Evolutionary conservation across 2,329 filamentous ascomycete genomes (phyloP), one percentile per base, ranked within the genome.

Genomic region (Aureobasidium sp.): DNA sequence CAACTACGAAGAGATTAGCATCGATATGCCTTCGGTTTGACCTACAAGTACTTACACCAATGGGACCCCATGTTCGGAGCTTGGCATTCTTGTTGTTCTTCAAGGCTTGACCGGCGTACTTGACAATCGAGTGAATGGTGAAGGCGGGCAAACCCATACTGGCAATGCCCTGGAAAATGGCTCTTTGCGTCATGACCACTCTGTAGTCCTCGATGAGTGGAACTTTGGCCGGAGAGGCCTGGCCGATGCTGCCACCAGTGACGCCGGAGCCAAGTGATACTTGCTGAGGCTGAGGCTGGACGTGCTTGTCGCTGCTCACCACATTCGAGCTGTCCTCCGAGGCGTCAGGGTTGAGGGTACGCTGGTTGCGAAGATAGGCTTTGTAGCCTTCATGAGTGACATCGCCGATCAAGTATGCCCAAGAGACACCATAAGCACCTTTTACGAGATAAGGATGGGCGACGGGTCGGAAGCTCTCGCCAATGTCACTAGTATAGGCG

Each of bases 301-400:
- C 55, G 11, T 38, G 32, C 59, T 75, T 75, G 62, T 77, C 71
- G 11, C 50, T 52, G 38, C 44, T 53, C n/a, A 30, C 38, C 24
- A 53, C 19, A 19, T 21, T 30, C 7, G 53, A n/a, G n/a, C n/a
- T 17, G 7, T 16, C n/a, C 25, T 39, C 30, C 8, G 51, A 24
- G 48, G 61, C 62, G 24, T 83, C 75, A 0, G 89, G 88, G 61
- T 90, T 80, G 19, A 90, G 70, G 1, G 81, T 76, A 34, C 80
- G 79, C 69, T 93, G 87, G 66, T 98, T 97, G 54, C 86, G 81
- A 68, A 86, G 79, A 68, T 96, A 97, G 6, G 91, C 85, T 67
- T 96, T 95, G 75, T 95, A 97, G 5, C 93, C 91, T 70, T 98
- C 93, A 66, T 96, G 85, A 29, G 80, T 78, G 42, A 97, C 91